Conservation (phyloP, 805 yeast genomes). For the Saturnispora zaruensis region DNA sequence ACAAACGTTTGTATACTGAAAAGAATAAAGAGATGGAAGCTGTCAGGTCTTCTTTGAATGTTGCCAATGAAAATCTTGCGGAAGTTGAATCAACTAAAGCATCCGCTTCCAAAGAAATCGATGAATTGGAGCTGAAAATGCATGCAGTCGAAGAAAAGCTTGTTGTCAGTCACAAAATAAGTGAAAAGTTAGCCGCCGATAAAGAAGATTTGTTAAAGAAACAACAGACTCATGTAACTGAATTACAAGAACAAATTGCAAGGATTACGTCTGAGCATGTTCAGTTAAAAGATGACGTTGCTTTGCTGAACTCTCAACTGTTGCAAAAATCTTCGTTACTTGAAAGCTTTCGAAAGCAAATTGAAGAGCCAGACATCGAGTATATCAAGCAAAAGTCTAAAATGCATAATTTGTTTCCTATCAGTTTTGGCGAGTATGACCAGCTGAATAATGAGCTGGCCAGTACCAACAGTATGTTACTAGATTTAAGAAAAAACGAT, state of each 20-base stretch:
- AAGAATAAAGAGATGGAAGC: background rate
- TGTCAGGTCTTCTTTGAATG: background rate
- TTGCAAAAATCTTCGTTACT: conserved; percentile 6
- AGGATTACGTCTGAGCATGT: background rate
- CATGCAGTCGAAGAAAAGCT: background rate
- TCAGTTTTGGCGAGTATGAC: conserved; percentile 21
- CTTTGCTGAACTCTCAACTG: conserved; percentile 7
- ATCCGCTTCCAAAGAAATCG: background rate
- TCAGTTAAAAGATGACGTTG: background rate
- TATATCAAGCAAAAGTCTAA: conserved; percentile 24
- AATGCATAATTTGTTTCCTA: conserved; percentile 21
- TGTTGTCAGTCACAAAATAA: background rate
- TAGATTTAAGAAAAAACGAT: background rate
- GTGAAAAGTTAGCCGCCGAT: conserved; percentile 1
- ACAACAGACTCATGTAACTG: background rate
- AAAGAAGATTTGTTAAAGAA: background rate
- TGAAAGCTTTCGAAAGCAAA: background rate
- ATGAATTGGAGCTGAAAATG: background rate
- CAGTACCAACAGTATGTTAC: conserved; percentile 7
- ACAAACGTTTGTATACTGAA: background rate
- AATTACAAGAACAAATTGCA: background rate
- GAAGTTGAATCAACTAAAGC: background rate
- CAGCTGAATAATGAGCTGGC: background rate
- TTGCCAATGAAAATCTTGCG: background rate
- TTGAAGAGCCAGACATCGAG: conserved; percentile 14